Conservation (phyloP, 371 early-diverging fungal species). For the Phascolomyces articulosus region DNA sequence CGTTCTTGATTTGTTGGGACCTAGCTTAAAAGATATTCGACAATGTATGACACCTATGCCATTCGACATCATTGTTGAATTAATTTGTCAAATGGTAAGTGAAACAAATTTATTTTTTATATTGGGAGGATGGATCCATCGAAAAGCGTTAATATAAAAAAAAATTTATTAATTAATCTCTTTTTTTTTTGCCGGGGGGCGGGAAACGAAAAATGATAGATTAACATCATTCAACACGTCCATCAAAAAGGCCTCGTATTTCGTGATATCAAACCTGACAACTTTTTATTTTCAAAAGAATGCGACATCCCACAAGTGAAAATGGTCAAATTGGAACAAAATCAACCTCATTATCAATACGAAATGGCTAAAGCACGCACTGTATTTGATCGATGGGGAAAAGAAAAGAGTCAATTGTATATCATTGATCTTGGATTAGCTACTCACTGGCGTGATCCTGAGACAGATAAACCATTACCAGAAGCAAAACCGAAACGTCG, state of each 20-base stretch:
- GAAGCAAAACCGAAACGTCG: slow-evolving; percentile 41
- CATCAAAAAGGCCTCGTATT: slow-evolving; percentile 50
- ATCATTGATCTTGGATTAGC: slow-evolving; percentile 66
- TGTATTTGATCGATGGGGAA: slow-evolving; percentile 26
- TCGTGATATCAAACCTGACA: slow-evolving; percentile 94
- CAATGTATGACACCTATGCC: slow-evolving; percentile 46
- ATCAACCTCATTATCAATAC: slow-evolving; percentile 8
- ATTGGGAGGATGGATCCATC: not conserved
- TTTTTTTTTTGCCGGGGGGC: not conserved
- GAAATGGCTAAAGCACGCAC: slow-evolving; percentile 11
- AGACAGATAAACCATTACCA: slow-evolving; percentile 45
- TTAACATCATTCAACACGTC: slow-evolving; percentile 94
- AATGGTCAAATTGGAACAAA: slow-evolving; percentile 3
- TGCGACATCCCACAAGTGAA: slow-evolving; percentile 31
- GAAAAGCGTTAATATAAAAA: slow-evolving; percentile 22
- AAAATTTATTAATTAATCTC: no score
- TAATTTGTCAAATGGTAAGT: slow-evolving; percentile 63
- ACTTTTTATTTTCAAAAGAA: slow-evolving; percentile 79
- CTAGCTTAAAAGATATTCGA: slow-evolving; percentile 89
- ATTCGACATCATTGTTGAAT: slow-evolving; percentile 51
- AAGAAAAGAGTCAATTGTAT: slow-evolving; percentile 31
- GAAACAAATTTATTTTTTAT: not conserved
- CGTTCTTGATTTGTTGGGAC: slow-evolving; percentile 97
- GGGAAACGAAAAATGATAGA: slow-evolving; percentile 42
- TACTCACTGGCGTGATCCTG: slow-evolving; percentile 49